phyloP scores from a whole-genome alignment of 139 green algal species.

The Chlamydomonas sphaeroides region DNA sequence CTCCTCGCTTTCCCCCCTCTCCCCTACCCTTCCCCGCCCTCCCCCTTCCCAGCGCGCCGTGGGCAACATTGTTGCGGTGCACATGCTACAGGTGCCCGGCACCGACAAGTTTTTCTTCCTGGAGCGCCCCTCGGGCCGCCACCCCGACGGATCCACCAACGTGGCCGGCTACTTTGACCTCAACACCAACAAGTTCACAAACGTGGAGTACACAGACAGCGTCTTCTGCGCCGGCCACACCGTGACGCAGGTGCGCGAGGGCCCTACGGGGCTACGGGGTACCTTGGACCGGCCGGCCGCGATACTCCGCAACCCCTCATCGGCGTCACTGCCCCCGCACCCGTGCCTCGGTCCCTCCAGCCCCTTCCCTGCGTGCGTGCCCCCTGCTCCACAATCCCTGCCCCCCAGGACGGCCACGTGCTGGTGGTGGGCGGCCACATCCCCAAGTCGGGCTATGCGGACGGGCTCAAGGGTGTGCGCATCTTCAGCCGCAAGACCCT shows the following conservation, averaged over 20 bases:
- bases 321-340: no score
- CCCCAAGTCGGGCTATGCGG: constrained; percentile 36
- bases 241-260: constrained; percentile 27
- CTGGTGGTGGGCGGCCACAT: constrained; percentile 48
- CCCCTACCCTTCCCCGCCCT: no score
- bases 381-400: no score
- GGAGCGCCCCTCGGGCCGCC: constrained; percentile 47
- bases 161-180: constrained; percentile 42
- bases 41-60: constrained; percentile 4
- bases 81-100: constrained; percentile 33
- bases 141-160: constrained; percentile 36
- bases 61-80: constrained; percentile 30
- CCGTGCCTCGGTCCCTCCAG: no score
- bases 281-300: no score
- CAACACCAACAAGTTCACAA: constrained; percentile 24
- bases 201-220: constrained; percentile 37
- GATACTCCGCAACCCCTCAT: no score
- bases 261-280: no score
- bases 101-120: constrained; percentile 51
- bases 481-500: constrained; percentile 24
- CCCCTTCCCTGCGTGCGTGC: no score
- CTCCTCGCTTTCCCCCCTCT: no score
- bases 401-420: constrained; percentile 28
- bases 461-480: constrained; percentile 41
- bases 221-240: constrained; percentile 45